These are phyloP conservation scores for Beta corolliflora DNA, from an alignment of 179 eudicot species.

Conservation along the genomic window DNA sequence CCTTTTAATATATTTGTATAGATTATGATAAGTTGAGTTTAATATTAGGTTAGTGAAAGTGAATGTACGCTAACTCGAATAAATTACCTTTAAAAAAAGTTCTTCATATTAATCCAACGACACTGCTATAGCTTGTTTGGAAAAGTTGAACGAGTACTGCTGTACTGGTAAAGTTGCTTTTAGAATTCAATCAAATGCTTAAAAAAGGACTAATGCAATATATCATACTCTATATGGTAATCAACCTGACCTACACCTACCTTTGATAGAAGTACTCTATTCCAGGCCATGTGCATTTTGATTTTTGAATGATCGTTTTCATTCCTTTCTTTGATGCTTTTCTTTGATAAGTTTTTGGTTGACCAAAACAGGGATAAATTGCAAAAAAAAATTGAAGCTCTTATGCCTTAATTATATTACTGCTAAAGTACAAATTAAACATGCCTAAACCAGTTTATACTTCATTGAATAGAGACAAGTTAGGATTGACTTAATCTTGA, in stretches of 20 bases:
- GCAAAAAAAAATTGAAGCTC: background rate
- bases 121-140: no score
- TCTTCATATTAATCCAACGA: no score
- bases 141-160: no score
- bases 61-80: no score
- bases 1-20: no score
- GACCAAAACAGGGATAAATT: background rate
- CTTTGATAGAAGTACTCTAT: background rate
- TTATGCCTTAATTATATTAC: background rate
- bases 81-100: no score
- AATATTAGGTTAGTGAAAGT: no score
- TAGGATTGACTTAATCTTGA: background rate
- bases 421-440: background rate
- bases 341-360: background rate
- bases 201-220: no score
- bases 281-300: background rate
- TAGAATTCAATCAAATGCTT: no score
- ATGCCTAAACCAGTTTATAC: background rate
- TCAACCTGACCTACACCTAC: background rate
- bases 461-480: background rate
- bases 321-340: background rate
- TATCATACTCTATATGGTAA: no score
- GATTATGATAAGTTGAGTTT: no score
- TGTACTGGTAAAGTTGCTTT: no score
- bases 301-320: background rate